Evolutionary conservation across 192 early-diverging fungal genomes (phyloP), one percentile per base, ranked within the genome.

Genomic region (Coemansia aciculifera): DNA sequence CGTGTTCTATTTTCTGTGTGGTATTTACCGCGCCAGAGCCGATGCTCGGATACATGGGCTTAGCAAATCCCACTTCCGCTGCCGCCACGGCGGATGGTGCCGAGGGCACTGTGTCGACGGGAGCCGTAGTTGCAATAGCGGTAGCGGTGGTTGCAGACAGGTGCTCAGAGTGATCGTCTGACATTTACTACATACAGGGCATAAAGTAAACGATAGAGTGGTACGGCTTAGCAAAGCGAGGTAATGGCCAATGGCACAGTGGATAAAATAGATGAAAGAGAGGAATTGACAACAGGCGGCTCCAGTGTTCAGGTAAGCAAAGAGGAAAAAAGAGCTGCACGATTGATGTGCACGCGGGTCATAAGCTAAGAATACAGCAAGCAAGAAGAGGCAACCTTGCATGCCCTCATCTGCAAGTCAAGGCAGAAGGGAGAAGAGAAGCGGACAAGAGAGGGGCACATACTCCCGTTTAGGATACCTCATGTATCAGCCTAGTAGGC

Each of bases 161-260:
- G 32, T 72, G 39, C 49, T 75, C 64, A 23, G 67, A 32, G 37
- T 76, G 73, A 54, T 76, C 61, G 44, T 71, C 69, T 48, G 79
- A 73, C 79, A 81, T 81, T 75, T 76, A 71, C 79, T 81, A 81
- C 71, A 81, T 51, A 31, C 24, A 48, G 11, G 17, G 1, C 62
- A 34, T 13, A 15, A 42, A 56, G 29, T 23, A 63, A 63, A 42
- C 5, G 9, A 43, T 36, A 29, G 15, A n/a, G 1, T 5, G 31
- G 6, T 31, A 34, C 54, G 17, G 54, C 54, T 57, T 57, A 57
- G 54, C 12, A 34, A 32, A 31, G 60, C 37, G 34, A 42, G 21
- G 32, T 36, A 39, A 62, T 24, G 21, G 10, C 19, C 19, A 59
- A 57, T 31, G 57, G 57, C 29, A 9, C 29, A 57, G 15, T 34